Percentiles rank a stretch among this genome's conserved stretches.
Conservation (phyloP, 495 filamentous ascomycete species). For the Trichocladium uniseriatum region DNA sequence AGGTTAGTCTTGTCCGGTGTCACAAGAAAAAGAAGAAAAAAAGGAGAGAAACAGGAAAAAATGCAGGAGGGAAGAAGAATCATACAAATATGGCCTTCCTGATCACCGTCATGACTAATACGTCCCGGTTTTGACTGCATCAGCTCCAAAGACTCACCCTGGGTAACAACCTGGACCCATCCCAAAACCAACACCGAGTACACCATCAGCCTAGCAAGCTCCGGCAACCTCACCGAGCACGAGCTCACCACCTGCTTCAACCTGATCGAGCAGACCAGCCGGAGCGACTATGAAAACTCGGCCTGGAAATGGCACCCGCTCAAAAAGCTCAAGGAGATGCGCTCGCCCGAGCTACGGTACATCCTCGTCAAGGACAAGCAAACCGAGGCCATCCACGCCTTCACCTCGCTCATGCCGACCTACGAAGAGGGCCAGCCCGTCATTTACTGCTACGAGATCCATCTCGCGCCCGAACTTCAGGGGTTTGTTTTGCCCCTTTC, state of each 20-base stretch:
- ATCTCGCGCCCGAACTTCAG: conserved; percentile 50
- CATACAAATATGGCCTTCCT: no score
- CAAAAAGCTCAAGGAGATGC: conserved; percentile 70
- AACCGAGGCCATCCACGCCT: conserved; percentile 43
- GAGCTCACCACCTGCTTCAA: conserved; percentile 60
- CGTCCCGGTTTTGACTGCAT: no score
- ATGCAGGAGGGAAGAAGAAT: no score
- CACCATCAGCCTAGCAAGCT: conserved; percentile 38
- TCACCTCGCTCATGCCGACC: conserved; percentile 75
- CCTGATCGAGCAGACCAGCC: conserved; percentile 63
- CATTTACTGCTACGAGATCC: conserved; percentile 84
- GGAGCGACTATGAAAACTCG: conserved; percentile 55
- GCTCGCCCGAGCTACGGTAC: conserved; percentile 58
- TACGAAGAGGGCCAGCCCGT: conserved; percentile 67
- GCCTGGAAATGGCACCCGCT: conserved; percentile 57
- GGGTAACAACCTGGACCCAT: conserved; percentile 37
- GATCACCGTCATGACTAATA: no score
- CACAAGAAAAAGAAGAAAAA: no score
- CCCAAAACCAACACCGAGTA: conserved; percentile 31
- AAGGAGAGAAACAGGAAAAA: no score
- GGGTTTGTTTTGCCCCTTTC: conserved; percentile 23
- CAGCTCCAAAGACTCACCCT: conserved; percentile 18
- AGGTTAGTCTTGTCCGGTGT: conserved; percentile 21
- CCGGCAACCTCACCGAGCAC: conserved; percentile 35
- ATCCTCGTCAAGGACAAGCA: conserved; percentile 44